Base-by-base conservation (phyloP, 306 rosid genomes). In the Quercus parvula region DNA sequence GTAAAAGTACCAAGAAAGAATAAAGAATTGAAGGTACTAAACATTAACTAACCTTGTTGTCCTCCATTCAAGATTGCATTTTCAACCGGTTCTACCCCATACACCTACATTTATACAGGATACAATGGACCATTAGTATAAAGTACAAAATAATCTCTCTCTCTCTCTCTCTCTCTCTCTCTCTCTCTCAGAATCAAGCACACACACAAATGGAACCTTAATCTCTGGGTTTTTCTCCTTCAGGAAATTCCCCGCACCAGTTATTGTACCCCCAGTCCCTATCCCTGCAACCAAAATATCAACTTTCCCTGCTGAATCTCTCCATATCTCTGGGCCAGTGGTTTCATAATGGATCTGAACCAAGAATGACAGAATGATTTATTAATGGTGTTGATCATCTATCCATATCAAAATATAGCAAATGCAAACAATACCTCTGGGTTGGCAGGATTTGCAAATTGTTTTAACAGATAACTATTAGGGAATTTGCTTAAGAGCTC, bases 311-410 rank as follows among this genome's bases (percentile, higher is more conserved):
- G 78, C 88, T 0, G 96, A 83, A 78, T 90, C 97, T 89, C 84
- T 89, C 98, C 98, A 92, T 75, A 94, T 90, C 89, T 94, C 97
- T 19, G 93, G 94, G 69, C 97, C 96, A 20, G 97, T 92, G 74
- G 97, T 89, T 74, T 92, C 97, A 31, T 92, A 94, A 86, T 94
- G 97, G 85, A 83, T 82, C 98, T 94, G 81, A 49, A 49, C 17
- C 59, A 62, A 75, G 27, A 55, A 81, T 30, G 20, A 64, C 5
- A 49, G 38, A 58, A 38, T 9, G 17, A 38, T 54, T 56, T 61
- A 61, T 73, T 25, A 58, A 17, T 75, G 71, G 46, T 41, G 49
- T 44, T 35, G 28, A 59, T 44, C 73, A 35, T 59, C 20, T 18
- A 70, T 56, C 59, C 74, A 75, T 69, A 55, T 31, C 9, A 70